Evolutionary conservation across 345 rosid genomes (phyloP), one percentile per base, ranked within the genome.

Genomic region (Citrus glauca): DNA sequence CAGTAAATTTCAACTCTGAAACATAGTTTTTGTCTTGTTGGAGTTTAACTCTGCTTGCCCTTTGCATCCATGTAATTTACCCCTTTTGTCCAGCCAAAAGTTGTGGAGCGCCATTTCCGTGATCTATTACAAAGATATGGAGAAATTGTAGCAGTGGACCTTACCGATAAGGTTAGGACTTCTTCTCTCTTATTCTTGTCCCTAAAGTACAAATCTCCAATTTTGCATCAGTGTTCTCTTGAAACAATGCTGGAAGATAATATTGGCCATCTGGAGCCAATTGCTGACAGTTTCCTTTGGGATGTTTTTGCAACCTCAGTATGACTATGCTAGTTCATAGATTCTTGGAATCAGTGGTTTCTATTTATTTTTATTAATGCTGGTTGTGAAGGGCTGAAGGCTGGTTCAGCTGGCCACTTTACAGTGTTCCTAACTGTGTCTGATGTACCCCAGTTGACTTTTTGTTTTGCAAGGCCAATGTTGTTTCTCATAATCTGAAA

Each of bases 81-180:
- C 71, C 78, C 70, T 69, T 75, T 74, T 28, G 14, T 84, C 69
- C 89, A 95, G 99, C 83, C 95, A 73, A 88, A 87, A 80, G 86
- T 95, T 80, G 92, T 92, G 78, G 93, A 90, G 87, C 97, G 91
- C 68, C 99, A 95, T 86, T 95, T 95, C 79, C 88, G 79, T 67
- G 97, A 91, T 89, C 92, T 95, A 85, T 71, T 79, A 73, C 94
- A 95, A 87, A 90, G 98, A 86, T 95, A 95, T 82, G 99, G 97
- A 78, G 93, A 88, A 78, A 85, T 81, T 20, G 66, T 90, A 28
- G 99, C 89, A 17, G 80, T 93, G 74, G 94, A 95, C 86, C 84
- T 95, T 76, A 91, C 97, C 77, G 89, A 95, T 84, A 89, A 91
- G 85, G 99, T 95, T 80, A 74, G 86, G 17, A 20, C 53, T 59